Evolutionary conservation across 2,329 filamentous ascomycete genomes (phyloP).

Genomic region (Alternaria consortialis): DNA sequence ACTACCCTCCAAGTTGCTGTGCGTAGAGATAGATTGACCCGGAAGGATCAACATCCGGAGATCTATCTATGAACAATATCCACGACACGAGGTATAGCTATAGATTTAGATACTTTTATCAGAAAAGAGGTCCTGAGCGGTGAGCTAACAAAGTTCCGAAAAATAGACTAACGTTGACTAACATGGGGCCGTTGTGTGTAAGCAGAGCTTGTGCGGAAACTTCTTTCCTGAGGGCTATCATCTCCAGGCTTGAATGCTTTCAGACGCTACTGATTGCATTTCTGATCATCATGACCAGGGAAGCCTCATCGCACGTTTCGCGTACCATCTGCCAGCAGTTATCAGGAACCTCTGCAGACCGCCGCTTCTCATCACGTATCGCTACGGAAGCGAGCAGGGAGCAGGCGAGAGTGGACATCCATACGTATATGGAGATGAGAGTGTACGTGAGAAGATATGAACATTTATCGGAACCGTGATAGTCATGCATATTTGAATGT

Average conservation of each 20-base stretch:
- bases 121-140: not conserved
- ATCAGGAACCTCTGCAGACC: not conserved
- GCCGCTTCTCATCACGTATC: not conserved
- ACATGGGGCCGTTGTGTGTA: conserved; percentile 12
- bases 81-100: not conserved
- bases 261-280: not conserved
- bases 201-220: conserved; percentile 9
- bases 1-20: not conserved
- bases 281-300: not conserved
- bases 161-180: conserved; percentile 3
- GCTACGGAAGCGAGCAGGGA: not conserved
- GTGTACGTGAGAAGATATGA: not conserved
- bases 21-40: not conserved
- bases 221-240: not conserved
- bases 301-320: not conserved
- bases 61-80: not conserved
- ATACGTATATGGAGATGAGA: not conserved
- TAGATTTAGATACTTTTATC: not conserved
- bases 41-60: not conserved
- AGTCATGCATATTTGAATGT: not conserved
- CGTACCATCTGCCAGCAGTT: not conserved
- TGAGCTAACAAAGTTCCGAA: not conserved
- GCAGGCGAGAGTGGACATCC: not conserved
- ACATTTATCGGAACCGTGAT: not conserved
- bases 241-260: not conserved